phyloP scores from a whole-genome alignment of 2,329 filamentous ascomycete genomes.

The Cladosporium sp. region DNA sequence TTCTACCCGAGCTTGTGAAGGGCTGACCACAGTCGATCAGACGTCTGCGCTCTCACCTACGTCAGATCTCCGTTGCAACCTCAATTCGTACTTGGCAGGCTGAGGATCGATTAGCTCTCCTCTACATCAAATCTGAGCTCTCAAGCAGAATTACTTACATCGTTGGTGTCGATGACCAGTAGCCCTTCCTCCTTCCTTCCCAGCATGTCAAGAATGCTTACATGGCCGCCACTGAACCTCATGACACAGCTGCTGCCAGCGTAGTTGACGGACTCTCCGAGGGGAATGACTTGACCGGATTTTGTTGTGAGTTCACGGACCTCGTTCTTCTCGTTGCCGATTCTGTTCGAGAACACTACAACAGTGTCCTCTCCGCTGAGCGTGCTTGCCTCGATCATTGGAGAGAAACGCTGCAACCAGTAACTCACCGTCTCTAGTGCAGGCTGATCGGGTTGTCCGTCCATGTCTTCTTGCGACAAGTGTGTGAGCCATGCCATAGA shows the following conservation, averaged over 20 bases:
- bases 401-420: slow-evolving; percentile 69
- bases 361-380: slow-evolving; percentile 54
- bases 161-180: slow-evolving; percentile 62
- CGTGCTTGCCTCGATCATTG: slow-evolving; percentile 39
- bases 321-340: slow-evolving; percentile 53
- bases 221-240: slow-evolving; percentile 60
- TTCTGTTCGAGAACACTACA: slow-evolving; percentile 67
- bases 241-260: slow-evolving; percentile 71
- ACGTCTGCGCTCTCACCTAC: background rate
- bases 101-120: background rate
- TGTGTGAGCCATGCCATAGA: slow-evolving; percentile 75
- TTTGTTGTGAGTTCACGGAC: slow-evolving; percentile 23
- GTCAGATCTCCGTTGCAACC: background rate
- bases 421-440: slow-evolving; percentile 72
- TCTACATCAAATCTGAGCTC: background rate
- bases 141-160: slow-evolving; percentile 25
- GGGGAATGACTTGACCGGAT: slow-evolving; percentile 27
- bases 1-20: no score
- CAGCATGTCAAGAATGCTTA: slow-evolving; percentile 65
- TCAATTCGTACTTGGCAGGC: slow-evolving; percentile 5
- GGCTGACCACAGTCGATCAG: background rate
- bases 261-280: slow-evolving; percentile 52
- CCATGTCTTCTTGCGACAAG: slow-evolving; percentile 45
- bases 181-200: slow-evolving; percentile 67
- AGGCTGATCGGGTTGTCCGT: slow-evolving; percentile 50